phyloP scores from a whole-genome alignment of 179 eudicot species.

The Pouteria campechiana region DNA sequence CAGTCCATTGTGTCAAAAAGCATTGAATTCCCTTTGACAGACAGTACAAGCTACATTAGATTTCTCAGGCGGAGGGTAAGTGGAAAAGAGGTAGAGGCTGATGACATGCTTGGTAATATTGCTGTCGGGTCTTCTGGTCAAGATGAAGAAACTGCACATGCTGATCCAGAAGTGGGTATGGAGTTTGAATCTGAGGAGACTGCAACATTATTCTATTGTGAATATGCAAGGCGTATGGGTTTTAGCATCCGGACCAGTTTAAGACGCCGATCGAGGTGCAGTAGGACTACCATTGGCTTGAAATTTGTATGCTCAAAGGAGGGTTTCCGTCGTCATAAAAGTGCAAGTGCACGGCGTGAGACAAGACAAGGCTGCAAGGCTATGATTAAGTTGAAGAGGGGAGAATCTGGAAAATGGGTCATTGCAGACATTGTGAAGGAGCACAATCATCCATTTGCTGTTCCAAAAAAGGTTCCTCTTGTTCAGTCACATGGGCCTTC shows the following conservation, averaged over 20 bases:
- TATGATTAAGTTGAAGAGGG: constrained; percentile 4
- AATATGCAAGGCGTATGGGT: constrained; percentile 58
- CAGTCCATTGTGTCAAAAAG: too few species aligned
- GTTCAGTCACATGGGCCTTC: constrained; percentile 44
- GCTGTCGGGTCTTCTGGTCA: constrained; percentile 21
- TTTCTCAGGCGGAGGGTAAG: too few species aligned
- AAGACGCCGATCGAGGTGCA: constrained; percentile 20
- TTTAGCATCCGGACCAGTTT: constrained; percentile 39
- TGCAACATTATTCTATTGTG: constrained; percentile 56
- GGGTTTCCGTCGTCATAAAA: constrained; percentile 29
- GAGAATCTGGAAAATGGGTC: constrained; percentile 8
- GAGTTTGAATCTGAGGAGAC: constrained; percentile 52
- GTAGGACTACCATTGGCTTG: constrained; percentile 24
- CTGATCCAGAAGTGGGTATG: constrained; percentile 70
- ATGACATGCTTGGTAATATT: too few species aligned
- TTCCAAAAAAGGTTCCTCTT: constrained; percentile 35
- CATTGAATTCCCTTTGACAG: too few species aligned
- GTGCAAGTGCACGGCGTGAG: constrained; percentile 10
- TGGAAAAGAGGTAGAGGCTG: too few species aligned
- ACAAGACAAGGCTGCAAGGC: constrained; percentile 13
- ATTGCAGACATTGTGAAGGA: too few species aligned
- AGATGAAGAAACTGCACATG: constrained; percentile 26
- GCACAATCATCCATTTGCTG: constrained; percentile 47
- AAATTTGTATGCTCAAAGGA: constrained; percentile 34
- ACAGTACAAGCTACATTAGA: too few species aligned